Evolutionary conservation across 129 eudicot species (phyloP), one percentile per base, ranked within the genome.

Genomic region (Glebionis coronaria): DNA sequence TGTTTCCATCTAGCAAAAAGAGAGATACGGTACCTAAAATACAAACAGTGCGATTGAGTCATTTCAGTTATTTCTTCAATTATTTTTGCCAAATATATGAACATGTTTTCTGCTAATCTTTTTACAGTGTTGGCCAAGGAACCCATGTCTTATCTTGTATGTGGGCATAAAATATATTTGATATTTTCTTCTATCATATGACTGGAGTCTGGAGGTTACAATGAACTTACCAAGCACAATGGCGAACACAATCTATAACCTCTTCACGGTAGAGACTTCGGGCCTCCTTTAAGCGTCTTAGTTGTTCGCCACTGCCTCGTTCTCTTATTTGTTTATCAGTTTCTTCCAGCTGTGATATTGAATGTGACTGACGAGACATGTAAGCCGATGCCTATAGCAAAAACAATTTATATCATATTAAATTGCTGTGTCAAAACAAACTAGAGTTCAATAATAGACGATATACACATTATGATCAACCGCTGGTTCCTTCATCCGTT

Each of bases 1-100:
- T 93, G 99, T 73, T 93, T 93, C 97, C 99, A 93, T 62, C 92
- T 84, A 65, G 95, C 78, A 68, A 90, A 81, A 58, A 93, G 87
- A 69, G 95, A 80, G 52, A 93, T 68, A 5, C 97, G 97, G 61
- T 86, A 89, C 99, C 97, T 89, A 75, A 67, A 59, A 73, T 19
- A 74, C 52, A 51, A 27, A 27, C 29, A 75, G 59, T 44, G 56
- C 0, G 12, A 51, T 15, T 14, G 25, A n/a, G 55, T 45, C 51
- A 61, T 62, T 49, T 58, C 21, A 20, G 40, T 20, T 50, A 5
- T 38, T 13, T 13, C 19, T 29, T 49, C 16, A 47, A 20, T 35
- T 11, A 3, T 31, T 71, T 47, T 19, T 18, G 9, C 9, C 0
- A 56, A 55, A 25, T 12, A 29, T 7, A 35, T 35, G 7, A 1